These are phyloP conservation scores for Crucibulum parvulum DNA, from an alignment of 1,284 basidiomycete genomes.

Conservation along the genomic window DNA sequence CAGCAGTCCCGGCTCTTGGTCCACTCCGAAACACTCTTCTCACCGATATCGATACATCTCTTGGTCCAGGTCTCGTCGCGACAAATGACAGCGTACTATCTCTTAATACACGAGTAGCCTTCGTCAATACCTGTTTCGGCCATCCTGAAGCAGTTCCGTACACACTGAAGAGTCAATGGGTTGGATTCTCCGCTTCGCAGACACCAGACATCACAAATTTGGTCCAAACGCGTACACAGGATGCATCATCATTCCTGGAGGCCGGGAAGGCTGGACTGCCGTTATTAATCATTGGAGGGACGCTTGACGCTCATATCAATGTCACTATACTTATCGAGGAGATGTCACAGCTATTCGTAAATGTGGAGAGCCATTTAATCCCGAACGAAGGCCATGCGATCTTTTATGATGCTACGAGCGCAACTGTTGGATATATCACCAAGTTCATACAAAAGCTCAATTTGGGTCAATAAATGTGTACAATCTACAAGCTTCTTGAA, in stretches of 20 bases:
- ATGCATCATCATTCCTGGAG: neutral
- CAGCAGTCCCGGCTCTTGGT: neutral
- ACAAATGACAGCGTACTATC: neutral
- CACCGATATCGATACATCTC: neutral
- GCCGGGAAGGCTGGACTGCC: neutral
- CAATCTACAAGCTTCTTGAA: no score
- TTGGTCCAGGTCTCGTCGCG: neutral
- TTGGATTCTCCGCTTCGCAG: conserved; percentile 6
- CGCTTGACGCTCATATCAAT: neutral
- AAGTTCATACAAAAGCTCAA: no score
- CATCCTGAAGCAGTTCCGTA: conserved; percentile 2
- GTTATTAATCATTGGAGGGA: neutral
- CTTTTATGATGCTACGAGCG: neutral
- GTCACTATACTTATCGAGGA: neutral
- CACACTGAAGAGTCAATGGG: conserved; percentile 6
- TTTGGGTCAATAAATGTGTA: no score
- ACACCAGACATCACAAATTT: conserved; percentile 7
- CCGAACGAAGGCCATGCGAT: conserved; percentile 17
- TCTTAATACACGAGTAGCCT: neutral
- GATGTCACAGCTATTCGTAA: conserved; percentile 10
- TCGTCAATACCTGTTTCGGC: neutral
- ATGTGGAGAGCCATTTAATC: conserved; percentile 23
- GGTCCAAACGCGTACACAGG: neutral
- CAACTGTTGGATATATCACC: neutral
- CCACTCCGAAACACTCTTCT: neutral